Conservation (phyloP, 164 flowering plant genomes). For the Tetrastigma voinierianum region DNA sequence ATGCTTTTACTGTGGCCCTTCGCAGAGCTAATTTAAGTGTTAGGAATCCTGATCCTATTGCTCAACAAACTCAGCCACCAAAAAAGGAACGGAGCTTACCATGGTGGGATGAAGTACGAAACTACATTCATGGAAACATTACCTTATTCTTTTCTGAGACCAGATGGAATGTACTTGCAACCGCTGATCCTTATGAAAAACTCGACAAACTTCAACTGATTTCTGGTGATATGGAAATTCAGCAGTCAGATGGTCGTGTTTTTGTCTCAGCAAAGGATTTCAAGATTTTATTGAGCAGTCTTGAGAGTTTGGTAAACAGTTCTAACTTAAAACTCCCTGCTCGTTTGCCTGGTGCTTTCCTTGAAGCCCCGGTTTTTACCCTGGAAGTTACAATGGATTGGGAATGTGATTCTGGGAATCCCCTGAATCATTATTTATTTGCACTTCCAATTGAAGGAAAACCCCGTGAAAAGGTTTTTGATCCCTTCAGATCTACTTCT, state of each 20-base stretch:
- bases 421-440: slow-evolving; percentile 82
- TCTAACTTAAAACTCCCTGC: slow-evolving; percentile 54
- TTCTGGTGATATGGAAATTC: slow-evolving; percentile 68
- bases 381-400: slow-evolving; percentile 93
- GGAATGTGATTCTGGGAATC: slow-evolving; percentile 94
- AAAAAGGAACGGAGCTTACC: slow-evolving; percentile 94
- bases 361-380: slow-evolving; percentile 70
- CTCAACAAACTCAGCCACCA: slow-evolving; percentile 47
- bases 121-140: slow-evolving; percentile 84
- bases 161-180: slow-evolving; percentile 70
- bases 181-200: slow-evolving; percentile 93
- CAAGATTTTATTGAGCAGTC: slow-evolving; percentile 75
- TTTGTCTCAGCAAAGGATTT: slow-evolving; percentile 61
- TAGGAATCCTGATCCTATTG: slow-evolving; percentile 36
- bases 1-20: slow-evolving; percentile 96
- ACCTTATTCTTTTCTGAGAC: slow-evolving; percentile 61
- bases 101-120: slow-evolving; percentile 98
- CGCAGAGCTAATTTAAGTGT: slow-evolving; percentile 90
- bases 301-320: slow-evolving; percentile 70
- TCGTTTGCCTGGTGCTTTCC: slow-evolving; percentile 52
- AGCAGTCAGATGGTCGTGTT: slow-evolving; percentile 93
- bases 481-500: slow-evolving; percentile 92
- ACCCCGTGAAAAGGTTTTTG: slow-evolving; percentile 75
- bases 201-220: slow-evolving; percentile 75
- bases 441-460: slow-evolving; percentile 85